phyloP scores from a whole-genome alignment of 2,329 filamentous ascomycete genomes.

The Cladosporium sp. region DNA sequence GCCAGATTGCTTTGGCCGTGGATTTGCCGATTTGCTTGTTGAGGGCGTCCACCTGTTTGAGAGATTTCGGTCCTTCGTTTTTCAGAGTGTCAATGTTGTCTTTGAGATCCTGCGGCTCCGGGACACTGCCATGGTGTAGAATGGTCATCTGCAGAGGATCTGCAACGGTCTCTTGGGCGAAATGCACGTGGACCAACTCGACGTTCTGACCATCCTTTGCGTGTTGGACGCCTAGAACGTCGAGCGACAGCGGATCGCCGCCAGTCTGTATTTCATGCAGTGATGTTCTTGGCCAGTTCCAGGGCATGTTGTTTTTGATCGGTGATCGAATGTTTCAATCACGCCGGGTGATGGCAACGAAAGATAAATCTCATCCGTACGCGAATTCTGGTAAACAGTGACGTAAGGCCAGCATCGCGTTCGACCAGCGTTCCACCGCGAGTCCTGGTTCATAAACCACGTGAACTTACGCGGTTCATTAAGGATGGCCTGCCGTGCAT shows the following conservation, averaged over 20 bases:
- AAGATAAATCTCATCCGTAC: neutral
- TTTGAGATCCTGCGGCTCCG: constrained; percentile 7
- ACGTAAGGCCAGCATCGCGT: neutral
- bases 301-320: constrained; percentile 4
- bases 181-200: constrained; percentile 17
- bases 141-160: constrained; percentile 10
- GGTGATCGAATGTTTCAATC: neutral
- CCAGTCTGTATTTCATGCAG: constrained; percentile 7
- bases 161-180: neutral
- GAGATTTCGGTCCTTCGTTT: neutral
- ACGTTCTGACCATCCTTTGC: constrained; percentile 4
- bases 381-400: neutral
- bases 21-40: neutral
- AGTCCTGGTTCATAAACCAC: neutral
- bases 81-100: neutral
- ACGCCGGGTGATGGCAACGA: neutral
- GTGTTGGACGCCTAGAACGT: constrained; percentile 14
- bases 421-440: neutral
- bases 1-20: constrained; percentile 7
- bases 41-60: constrained; percentile 1
- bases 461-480: neutral
- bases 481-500: neutral
- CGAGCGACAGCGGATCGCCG: constrained; percentile 11
- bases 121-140: neutral
- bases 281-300: constrained; percentile 17